A percentile compares a stretch with the other conserved stretches of the same genome.
These are phyloP conservation scores for Gloeopeniophorella convolvens DNA, from an alignment of 768 basidiomycete species.

Conservation along the genomic window DNA sequence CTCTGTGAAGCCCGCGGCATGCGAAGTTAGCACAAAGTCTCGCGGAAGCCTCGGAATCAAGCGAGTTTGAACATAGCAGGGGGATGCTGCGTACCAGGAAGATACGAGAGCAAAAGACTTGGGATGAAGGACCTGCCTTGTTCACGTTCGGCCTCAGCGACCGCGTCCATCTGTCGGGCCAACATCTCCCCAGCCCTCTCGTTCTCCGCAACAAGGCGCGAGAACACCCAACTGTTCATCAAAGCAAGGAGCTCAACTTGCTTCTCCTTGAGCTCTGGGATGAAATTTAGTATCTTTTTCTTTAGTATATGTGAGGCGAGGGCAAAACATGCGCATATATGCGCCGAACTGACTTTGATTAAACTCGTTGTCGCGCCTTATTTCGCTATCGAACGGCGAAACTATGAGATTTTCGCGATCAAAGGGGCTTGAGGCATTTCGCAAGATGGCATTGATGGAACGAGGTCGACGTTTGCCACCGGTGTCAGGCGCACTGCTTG, in stretches of 20 bases:
- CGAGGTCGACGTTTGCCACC: conserved; percentile 3
- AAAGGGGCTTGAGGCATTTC: conserved; percentile 22
- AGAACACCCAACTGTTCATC: conserved; percentile 17
- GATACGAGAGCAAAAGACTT: not conserved
- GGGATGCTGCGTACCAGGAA: conserved; percentile 3
- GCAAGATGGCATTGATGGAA: conserved; percentile 9
- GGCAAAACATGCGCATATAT: conserved; percentile 18
- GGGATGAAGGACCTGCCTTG: conserved; percentile 19
- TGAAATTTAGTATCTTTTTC: not conserved
- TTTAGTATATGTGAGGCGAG: not conserved
- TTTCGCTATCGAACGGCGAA: conserved; percentile 32
- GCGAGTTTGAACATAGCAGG: not conserved
- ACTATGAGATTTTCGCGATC: conserved; percentile 28
- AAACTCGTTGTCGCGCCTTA: conserved; percentile 29
- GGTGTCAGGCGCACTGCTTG: not conserved
- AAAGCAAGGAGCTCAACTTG: conserved; percentile 13
- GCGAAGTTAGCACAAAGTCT: conserved; percentile 3
- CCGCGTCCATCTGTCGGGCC: conserved; percentile 15
- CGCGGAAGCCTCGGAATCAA: not conserved
- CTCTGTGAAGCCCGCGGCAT: conserved; percentile 2
- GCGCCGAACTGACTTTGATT: conserved; percentile 28
- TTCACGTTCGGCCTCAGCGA: conserved; percentile 17
- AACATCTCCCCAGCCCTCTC: conserved; percentile 13
- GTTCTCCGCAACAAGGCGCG: conserved; percentile 17
- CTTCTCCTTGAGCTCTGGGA: conserved; percentile 15